Base-by-base conservation (phyloP, 306 rosid genomes). In the Casuarina equisetifolia region DNA sequence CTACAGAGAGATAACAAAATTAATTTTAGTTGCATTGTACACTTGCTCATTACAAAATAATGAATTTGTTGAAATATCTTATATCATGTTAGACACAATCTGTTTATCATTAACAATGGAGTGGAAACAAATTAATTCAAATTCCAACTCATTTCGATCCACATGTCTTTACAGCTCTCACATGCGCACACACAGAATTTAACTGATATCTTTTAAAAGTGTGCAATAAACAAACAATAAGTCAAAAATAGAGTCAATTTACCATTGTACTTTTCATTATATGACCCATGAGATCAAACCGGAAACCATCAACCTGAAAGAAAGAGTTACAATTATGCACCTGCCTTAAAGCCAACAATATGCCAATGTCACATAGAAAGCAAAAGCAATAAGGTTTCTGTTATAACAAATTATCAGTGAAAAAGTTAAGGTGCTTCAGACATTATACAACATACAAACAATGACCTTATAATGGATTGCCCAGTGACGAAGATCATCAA, bases 221-320 rank as follows among this genome's bases (percentile, higher is more conserved):
- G 50, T 57, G 20, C 70, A 81, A 64, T 59, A 46, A 57, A 48
- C 51, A 59, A 77, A 73, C 9, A 48, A 48, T 0, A 78, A 48
- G 76, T 57, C 75, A 57, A 76, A 57, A 8, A 20, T 8, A 85
- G 67, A 80, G 76, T 55, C 53, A 52, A 25, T 85, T 46, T 87
- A 95, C 98, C 98, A 91, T 95, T 53, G 98, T 95, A 80, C 91
- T 85, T 90, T 87, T 92, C 98, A 95, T 92, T 77, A 95, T 87
- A 77, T 95, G 98, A 78, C 98, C 98, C 98, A 95, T 91, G 11
- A 95, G 95, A 62, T 95, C 98, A 81, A 92, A 95, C 78, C 97
- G 93, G 83, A 95, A 95, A 58, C 98, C 98, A 86, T 95, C 98
- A 84, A 95, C 87, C 98, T 95, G 92, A 59, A 67, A 76, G 75